Percentiles rank a stretch among this genome's conserved stretches.
Evolutionary conservation across 495 filamentous ascomycete species (phyloP).

Genomic region (Symbiotaphrina buchneri): DNA sequence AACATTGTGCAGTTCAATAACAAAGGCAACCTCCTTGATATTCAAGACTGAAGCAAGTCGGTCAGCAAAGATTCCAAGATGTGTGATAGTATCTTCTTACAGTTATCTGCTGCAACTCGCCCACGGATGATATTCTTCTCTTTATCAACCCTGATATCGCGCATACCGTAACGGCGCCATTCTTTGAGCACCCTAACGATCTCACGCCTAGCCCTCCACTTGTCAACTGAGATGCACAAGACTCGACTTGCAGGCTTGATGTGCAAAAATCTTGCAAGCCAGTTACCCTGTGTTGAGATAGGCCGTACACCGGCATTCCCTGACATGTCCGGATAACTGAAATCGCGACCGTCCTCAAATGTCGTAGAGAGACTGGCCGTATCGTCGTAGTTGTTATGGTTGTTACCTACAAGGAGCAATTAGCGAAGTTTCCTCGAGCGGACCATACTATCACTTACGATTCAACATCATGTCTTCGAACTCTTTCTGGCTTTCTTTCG

Average conservation of each 20-base stretch:
- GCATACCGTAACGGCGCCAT: conserved; percentile 63
- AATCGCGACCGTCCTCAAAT: too few species aligned
- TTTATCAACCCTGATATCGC: conserved; percentile 52
- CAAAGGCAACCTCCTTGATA: conserved; percentile 59
- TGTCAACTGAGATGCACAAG: conserved; percentile 49
- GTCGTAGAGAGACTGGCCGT: too few species aligned
- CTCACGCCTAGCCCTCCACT: conserved; percentile 48
- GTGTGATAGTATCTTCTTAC: conserved; percentile 26
- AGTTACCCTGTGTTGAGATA: conserved; percentile 45
- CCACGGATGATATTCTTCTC: conserved; percentile 50
- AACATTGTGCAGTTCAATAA: conserved; percentile 62
- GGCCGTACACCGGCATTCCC: conserved; percentile 9
- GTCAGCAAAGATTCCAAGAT: conserved; percentile 3
- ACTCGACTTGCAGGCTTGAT: conserved; percentile 60
- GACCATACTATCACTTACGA: too few species aligned
- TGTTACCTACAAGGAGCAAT: too few species aligned
- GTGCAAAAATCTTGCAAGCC: conserved; percentile 70
- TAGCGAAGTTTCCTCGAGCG: too few species aligned
- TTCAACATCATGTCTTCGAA: too few species aligned
- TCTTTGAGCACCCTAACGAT: conserved; percentile 46
- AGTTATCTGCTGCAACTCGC: conserved; percentile 47
- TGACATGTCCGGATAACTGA: too few species aligned
- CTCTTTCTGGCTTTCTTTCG: too few species aligned
- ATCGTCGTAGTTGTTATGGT: conserved; percentile 1
- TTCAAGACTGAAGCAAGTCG: conserved; percentile 28